Percentiles rank a stretch among this genome's conserved stretches.
phyloP scores from a whole-genome alignment of 129 eudicot genomes.

The Sambucus nigra region DNA sequence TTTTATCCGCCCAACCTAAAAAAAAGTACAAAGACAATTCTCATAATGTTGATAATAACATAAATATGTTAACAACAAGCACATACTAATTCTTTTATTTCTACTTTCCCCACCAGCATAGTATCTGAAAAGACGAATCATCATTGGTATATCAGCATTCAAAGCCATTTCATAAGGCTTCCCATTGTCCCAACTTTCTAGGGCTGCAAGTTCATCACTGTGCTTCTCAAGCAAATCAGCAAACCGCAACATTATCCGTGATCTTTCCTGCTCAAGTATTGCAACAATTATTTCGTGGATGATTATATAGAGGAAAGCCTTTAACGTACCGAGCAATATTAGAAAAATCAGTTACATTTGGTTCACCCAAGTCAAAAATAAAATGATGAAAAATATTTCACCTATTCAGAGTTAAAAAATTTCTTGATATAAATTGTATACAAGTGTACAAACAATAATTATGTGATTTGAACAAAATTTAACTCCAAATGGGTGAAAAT shows the following conservation, averaged over 20 bases:
- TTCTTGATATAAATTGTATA: too few species aligned
- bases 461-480: too few species aligned
- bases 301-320: background rate
- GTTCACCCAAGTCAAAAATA: background rate
- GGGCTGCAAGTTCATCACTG: slow-evolving; percentile 66
- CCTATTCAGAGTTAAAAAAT: too few species aligned
- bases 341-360: background rate
- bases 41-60: background rate
- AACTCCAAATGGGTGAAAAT: too few species aligned
- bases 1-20: slow-evolving; percentile 85
- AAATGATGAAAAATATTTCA: too few species aligned
- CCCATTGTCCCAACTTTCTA: slow-evolving; percentile 90
- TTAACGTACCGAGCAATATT: too few species aligned
- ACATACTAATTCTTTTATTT: background rate
- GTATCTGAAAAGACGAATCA: slow-evolving; percentile 62
- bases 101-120: slow-evolving; percentile 67
- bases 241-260: slow-evolving; percentile 49
- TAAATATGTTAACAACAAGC: background rate
- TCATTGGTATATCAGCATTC: slow-evolving; percentile 44
- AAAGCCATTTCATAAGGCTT: slow-evolving; percentile 72
- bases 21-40: background rate
- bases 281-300: background rate
- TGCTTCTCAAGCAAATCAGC: slow-evolving; percentile 84
- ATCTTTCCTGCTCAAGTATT: slow-evolving; percentile 49
- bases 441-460: too few species aligned